Evolutionary conservation across 306 rosid genomes (phyloP), one percentile per base, ranked within the genome.

Genomic region (Vigna nakashimae): DNA sequence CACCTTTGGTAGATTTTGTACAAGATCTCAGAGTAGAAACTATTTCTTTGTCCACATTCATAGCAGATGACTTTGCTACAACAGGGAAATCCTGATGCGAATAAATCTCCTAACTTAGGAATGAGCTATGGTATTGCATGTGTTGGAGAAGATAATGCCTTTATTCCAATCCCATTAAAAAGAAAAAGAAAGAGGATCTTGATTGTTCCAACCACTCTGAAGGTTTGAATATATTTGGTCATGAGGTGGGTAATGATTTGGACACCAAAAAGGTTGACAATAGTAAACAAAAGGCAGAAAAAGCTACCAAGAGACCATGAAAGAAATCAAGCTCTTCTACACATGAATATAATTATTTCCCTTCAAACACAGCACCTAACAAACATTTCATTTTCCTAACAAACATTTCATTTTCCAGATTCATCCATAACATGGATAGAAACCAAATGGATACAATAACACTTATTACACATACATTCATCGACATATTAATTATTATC

Each of bases 61-160:
- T 20, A 20, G 1, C 20, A 20, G 20, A 20, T 20, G 20, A 20
- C 20, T 20, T 20, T 20, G 20, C 20, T 20, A 20, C 20, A 20
- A 20, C 20, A 20, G 20, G 87, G 55, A 67, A 82, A 86, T 81
- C 82, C 79, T 43, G 79, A 79, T 50, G 18, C 53, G 6, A 86
- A 82, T 50, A 74, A 69, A 83, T 83, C 86, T 78, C 78, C 86
- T 10, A 87, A 80, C 76, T 58, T 88, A 22, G 86, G 87, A 57
- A 59, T 85, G 88, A 85, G 87, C 83, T 90, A 92, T 75, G 96
- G 97, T 63, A 70, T 67, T 62, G 78, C 83, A 56, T 78, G 67
- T 60, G 81, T 78, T 38, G 87, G 69, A 63, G 92, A 87, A 74
- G 88, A 86, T 50, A 77, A 73, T 11, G 65, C 87, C 48, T 50